Evolutionary conservation across 2,329 filamentous ascomycete species (phyloP).

Genomic region (Penicillium concentricum): DNA sequence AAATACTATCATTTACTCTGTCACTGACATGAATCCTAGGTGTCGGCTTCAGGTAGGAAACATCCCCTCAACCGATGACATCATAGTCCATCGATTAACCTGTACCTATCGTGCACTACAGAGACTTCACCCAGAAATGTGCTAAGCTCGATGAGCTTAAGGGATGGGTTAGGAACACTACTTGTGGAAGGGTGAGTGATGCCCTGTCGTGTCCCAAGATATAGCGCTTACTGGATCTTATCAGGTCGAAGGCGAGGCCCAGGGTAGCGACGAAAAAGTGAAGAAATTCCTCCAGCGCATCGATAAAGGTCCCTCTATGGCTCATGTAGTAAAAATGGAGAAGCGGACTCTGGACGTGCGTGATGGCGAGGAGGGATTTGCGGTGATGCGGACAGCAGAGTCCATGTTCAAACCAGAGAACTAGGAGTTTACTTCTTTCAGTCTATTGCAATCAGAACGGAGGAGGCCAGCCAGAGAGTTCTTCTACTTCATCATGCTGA

Average conservation of each 20-base stretch:
- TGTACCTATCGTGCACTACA: constrained; percentile 8
- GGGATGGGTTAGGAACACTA: constrained; percentile 51
- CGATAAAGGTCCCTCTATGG: constrained; percentile 68
- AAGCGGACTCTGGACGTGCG: constrained; percentile 64
- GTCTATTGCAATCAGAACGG: background rate
- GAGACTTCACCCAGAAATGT: constrained; percentile 46
- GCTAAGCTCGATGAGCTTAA: constrained; percentile 46
- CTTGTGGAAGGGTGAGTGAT: constrained; percentile 44
- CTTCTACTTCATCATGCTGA: background rate
- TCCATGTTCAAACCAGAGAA: constrained; percentile 24
- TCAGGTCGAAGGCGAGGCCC: constrained; percentile 86
- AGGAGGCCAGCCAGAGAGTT: background rate
- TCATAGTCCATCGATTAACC: constrained; percentile 15
- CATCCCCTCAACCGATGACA: constrained; percentile 10
- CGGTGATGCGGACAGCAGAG: constrained; percentile 43
- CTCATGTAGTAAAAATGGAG: constrained; percentile 73
- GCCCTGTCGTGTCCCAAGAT: background rate
- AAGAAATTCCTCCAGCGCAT: constrained; percentile 71
- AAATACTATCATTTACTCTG: background rate
- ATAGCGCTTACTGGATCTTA: background rate
- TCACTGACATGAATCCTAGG: constrained; percentile 21
- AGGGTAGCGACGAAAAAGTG: constrained; percentile 67
- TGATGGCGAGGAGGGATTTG: constrained; percentile 67
- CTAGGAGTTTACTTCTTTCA: background rate
- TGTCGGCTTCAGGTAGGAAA: constrained; percentile 35